A percentile compares a stretch with the other conserved stretches of the same genome.
These are phyloP conservation scores for Corymbia maculata DNA, from an alignment of 345 rosid species.

Conservation along the genomic window DNA sequence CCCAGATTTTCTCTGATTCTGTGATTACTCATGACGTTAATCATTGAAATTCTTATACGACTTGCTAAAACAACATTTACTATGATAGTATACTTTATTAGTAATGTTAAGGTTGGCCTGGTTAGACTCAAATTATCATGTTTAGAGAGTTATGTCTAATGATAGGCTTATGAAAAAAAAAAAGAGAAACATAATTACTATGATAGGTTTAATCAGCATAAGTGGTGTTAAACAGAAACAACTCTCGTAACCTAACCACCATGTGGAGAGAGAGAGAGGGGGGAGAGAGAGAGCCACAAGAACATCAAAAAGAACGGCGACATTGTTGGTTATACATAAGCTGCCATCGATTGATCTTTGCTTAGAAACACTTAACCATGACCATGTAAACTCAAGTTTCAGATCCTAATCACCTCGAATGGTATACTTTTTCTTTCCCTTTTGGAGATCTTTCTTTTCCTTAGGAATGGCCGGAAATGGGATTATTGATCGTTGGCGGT, in stretches of 20 bases:
- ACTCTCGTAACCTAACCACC: not conserved
- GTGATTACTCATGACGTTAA: not conserved
- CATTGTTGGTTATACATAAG: conserved; percentile 2
- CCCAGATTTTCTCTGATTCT: not conserved
- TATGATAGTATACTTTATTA: not conserved
- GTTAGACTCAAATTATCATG: not conserved
- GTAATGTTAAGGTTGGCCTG: not conserved
- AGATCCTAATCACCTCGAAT: not conserved
- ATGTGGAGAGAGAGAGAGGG: not conserved
- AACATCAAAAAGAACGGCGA: conserved; percentile 15
- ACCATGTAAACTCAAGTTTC: not conserved
- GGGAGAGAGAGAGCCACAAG: conserved; percentile 24
- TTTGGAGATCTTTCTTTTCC: not conserved
- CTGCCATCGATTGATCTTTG: not conserved
- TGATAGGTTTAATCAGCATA: not conserved
- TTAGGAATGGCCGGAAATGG: not conserved
- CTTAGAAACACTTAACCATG: not conserved
- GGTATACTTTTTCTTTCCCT: not conserved
- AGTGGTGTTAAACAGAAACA: not conserved
- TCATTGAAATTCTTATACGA: not conserved
- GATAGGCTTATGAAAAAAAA: not conserved
- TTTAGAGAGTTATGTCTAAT: not conserved
- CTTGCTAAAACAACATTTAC: not conserved
- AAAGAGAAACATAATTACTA: not conserved
- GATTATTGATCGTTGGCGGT: not conserved